phyloP scores from a whole-genome alignment of 257 asterid species.

The Plantago ovata region DNA sequence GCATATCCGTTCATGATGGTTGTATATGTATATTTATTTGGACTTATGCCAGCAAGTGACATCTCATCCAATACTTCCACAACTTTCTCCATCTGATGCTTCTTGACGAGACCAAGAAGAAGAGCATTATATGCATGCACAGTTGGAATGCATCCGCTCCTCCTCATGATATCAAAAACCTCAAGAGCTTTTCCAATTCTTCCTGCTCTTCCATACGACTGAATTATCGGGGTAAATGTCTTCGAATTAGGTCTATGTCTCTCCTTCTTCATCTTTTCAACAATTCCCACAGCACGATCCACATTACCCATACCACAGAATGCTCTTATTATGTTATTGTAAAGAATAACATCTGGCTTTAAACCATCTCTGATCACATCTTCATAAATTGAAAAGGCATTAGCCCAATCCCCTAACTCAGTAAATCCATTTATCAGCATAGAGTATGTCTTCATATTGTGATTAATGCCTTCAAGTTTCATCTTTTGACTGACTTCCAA shows the following conservation, averaged over 20 bases:
- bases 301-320: conserved; percentile 94
- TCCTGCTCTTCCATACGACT: conserved; percentile 76
- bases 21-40: conserved; percentile 90
- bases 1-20: conserved; percentile 96
- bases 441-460: conserved; percentile 93
- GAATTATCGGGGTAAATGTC: conserved; percentile 92
- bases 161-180: conserved; percentile 80
- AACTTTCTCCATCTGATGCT: conserved; percentile 92
- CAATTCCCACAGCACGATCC: conserved; percentile 83
- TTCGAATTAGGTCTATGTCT: conserved; percentile 76
- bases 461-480: conserved; percentile 69
- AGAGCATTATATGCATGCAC: conserved; percentile 85
- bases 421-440: conserved; percentile 94
- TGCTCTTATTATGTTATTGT: conserved; percentile 77
- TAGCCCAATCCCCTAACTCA: conserved; percentile 87
- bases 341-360: conserved; percentile 86
- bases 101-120: conserved; percentile 88
- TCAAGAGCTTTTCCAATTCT: conserved; percentile 63
- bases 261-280: conserved; percentile 83
- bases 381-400: conserved; percentile 90
- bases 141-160: conserved; percentile 84
- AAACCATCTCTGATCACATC: conserved; percentile 76
- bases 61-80: conserved; percentile 75
- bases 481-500: conserved; percentile 75
- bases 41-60: conserved; percentile 76